These are phyloP conservation scores for Entrophospora sp. DNA, from an alignment of 192 early-diverging fungal species.

Conservation along the genomic window DNA sequence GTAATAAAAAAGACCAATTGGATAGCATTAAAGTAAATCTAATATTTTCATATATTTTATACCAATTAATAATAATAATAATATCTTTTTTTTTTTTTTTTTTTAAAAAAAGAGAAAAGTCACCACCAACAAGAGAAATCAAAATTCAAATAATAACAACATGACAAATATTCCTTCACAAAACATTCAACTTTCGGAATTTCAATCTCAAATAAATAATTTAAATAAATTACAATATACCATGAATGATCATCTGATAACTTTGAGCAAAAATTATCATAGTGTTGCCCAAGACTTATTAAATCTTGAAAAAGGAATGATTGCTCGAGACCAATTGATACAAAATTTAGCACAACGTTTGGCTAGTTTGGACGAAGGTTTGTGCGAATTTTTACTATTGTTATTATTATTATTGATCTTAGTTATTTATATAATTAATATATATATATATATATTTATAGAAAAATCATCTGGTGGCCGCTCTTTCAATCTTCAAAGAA, in stretches of 20 bases:
- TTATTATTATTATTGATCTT: not conserved
- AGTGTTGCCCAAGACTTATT: constrained; percentile 27
- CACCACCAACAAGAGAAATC: constrained; percentile 23
- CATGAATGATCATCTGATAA: constrained; percentile 31
- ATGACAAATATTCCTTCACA: not conserved
- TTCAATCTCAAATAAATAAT: constrained; percentile 32
- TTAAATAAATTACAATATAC: constrained; percentile 31
- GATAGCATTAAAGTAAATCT: constrained; percentile 43
- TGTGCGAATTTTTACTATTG: too few species aligned
- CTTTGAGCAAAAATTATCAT: constrained; percentile 24
- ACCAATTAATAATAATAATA: not conserved
- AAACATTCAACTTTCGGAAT: constrained; percentile 22
- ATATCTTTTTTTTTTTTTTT: not conserved
- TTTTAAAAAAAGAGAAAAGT: constrained; percentile 39
- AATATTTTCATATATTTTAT: not conserved
- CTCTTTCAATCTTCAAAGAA: too few species aligned
- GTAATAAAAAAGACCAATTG: constrained; percentile 44
- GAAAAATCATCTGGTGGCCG: not conserved
- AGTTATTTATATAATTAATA: not conserved
- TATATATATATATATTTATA: not conserved
- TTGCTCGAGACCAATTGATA: constrained; percentile 36
- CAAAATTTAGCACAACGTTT: constrained; percentile 32
- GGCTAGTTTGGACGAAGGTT: constrained; percentile 30
- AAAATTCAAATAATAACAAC: not conserved
- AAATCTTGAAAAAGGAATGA: constrained; percentile 36